Base-by-base conservation (phyloP, 495 filamentous ascomycete genomes). In the Poronia punctata region DNA sequence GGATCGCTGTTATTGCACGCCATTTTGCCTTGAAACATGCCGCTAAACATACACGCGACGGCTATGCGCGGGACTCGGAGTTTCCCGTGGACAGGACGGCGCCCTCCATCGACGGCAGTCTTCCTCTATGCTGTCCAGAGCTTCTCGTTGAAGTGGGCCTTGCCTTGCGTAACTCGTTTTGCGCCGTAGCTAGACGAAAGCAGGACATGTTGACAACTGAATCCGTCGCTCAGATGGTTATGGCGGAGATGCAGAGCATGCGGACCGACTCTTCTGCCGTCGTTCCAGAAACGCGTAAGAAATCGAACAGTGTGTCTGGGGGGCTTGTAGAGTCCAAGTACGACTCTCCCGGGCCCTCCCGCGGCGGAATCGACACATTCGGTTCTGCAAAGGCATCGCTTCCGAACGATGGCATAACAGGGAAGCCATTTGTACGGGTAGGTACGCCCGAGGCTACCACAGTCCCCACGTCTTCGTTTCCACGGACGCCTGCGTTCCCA, bases 391-490 rank as follows among this genome's bases (percentile, higher is more conserved):
- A 52, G 17, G 46, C 66, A 6, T 58, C 59, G 3, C 42, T 49
- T 11, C 35, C 54, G 23, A 64, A 68, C 34, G 66, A 68, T 44
- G 69, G 68, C 3, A 66, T 73, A 7, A 61, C 65, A 12, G 68
- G 68, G 24, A 65, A 53, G 49, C 68, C 68, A 1, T 71, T 73
- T 46, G 54, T 61, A 12, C 54, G 67, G 10, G 66, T 66, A 19
- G 59, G 60, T 26, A 45, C 54, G 18, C 48, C 50, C 8, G 53
- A 54, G 9, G 38, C 45, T 25, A 25, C 48, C 3, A 36, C 24
- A 2, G 41, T 38, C 34, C 54, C 56, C 16, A 49, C 54, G 12
- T 50, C 56, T 22, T 28, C 50, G 4, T 57, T 53, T 32, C 38
- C 57, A 26, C 54, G 50, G 3, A 59, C 40, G 33, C 15, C 46